Evolutionary conservation across 2,329 filamentous ascomycete species (phyloP).

Genomic region (Cladosporium oxysporum): DNA sequence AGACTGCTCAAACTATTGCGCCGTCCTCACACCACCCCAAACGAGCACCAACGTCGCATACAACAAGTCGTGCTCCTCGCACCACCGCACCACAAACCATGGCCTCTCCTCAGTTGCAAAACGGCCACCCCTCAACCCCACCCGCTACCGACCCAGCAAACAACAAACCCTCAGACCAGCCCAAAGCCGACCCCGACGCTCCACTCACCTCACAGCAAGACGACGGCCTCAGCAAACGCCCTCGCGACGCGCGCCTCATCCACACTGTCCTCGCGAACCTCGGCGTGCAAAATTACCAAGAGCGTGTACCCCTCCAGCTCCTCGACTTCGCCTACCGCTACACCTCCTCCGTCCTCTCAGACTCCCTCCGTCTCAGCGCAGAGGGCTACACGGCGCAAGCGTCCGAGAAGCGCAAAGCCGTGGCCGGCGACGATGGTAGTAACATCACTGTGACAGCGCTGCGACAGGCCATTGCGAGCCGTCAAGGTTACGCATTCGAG

Average conservation of each 20-base stretch:
- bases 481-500: constrained; percentile 70
- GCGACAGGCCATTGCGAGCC: constrained; percentile 69
- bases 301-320: constrained; percentile 77
- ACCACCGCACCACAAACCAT: constrained; percentile 17
- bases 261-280: constrained; percentile 78
- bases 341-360: constrained; percentile 69
- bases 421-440: constrained; percentile 47
- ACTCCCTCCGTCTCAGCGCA: constrained; percentile 67
- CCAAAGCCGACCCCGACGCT: constrained; percentile 28
- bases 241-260: constrained; percentile 76
- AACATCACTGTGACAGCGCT: constrained; percentile 66
- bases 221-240: constrained; percentile 53
- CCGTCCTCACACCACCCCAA: neutral
- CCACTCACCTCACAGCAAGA: constrained; percentile 38
- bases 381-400: constrained; percentile 59
- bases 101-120: constrained; percentile 26
- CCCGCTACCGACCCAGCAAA: constrained; percentile 31
- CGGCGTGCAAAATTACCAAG: constrained; percentile 77
- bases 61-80: neutral
- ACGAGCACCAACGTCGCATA: neutral
- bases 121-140: constrained; percentile 34
- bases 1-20: neutral
- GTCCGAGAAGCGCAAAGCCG: constrained; percentile 24
- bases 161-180: constrained; percentile 20
- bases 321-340: constrained; percentile 87